Conservation (phyloP, 2,329 filamentous ascomycete genomes). For the Neonectria ditissima region DNA sequence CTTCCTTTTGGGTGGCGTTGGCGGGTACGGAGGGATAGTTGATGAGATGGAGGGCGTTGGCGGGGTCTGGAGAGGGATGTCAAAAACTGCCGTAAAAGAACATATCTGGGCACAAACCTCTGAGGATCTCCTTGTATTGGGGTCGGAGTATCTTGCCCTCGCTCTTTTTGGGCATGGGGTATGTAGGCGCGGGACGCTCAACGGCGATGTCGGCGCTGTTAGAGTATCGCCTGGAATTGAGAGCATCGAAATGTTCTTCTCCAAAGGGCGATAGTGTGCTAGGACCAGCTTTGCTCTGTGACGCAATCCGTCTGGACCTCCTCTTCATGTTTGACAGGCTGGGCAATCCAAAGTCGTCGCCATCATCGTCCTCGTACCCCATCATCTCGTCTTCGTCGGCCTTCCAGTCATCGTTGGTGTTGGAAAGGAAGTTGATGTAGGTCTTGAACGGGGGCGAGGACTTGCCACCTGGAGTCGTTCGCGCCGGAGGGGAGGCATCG, state of each 20-base stretch:
- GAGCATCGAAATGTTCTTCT: constrained; percentile 53
- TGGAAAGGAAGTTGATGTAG: constrained; percentile 85
- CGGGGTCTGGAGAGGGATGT: constrained; percentile 69
- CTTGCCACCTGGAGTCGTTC: constrained; percentile 63
- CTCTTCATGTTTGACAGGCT: constrained; percentile 92
- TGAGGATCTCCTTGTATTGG: constrained; percentile 96
- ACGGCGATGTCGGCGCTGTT: constrained; percentile 96
- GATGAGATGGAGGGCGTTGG: constrained; percentile 94
- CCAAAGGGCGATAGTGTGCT: constrained; percentile 51
- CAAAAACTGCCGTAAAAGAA: constrained; percentile 21
- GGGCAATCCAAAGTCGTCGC: constrained; percentile 94
- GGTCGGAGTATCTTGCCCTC: constrained; percentile 96
- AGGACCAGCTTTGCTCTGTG: constrained; percentile 51
- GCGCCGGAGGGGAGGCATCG: constrained; percentile 68
- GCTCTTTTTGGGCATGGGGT: constrained; percentile 87
- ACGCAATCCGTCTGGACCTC: constrained; percentile 68
- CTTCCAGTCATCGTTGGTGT: constrained; percentile 86
- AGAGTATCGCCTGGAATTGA: constrained; percentile 70
- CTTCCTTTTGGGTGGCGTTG: constrained; percentile 83
- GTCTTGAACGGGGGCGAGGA: constrained; percentile 74
- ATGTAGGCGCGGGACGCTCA: constrained; percentile 83
- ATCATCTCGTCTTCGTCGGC: constrained; percentile 81
- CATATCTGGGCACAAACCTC: constrained; percentile 59
- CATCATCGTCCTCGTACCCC: constrained; percentile 85
- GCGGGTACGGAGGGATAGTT: constrained; percentile 81